Conservation (phyloP, 140 eudicot genomes). For the Ambrosia hybrid region DNA sequence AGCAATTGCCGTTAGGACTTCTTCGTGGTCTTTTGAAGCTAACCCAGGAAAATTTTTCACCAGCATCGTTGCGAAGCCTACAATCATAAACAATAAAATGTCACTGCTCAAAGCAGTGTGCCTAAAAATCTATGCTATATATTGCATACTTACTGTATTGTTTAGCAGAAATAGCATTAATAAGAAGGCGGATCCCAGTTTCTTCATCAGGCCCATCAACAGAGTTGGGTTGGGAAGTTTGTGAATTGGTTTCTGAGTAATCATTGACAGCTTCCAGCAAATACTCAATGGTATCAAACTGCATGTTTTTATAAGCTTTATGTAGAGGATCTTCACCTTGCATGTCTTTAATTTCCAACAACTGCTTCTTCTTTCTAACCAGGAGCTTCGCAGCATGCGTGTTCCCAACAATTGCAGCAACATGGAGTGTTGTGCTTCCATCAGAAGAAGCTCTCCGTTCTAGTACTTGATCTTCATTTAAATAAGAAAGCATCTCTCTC, state of each 20-base stretch:
- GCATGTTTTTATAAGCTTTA: conserved; percentile 17
- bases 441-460: conserved; percentile 8
- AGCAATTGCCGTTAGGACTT: not conserved
- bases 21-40: not conserved
- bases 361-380: not conserved
- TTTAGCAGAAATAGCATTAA: conserved; percentile 21
- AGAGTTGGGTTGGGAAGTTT: not conserved
- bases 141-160: too few species aligned
- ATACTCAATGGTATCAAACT: conserved; percentile 18
- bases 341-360: not conserved
- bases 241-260: too few species aligned
- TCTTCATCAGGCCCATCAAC: not conserved
- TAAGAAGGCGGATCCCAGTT: conserved; percentile 3
- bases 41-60: not conserved
- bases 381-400: not conserved
- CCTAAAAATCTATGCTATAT: not conserved
- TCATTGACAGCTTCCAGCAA: not conserved
- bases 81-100: not conserved
- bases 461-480: not conserved
- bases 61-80: not conserved
- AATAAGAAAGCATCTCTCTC: not conserved
- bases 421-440: conserved; percentile 29
- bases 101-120: not conserved
- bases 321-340: not conserved
- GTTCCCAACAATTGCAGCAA: conserved; percentile 27